Base-by-base conservation (phyloP, 2,329 filamentous ascomycete genomes). In the Sporothrix dimorphospora region DNA sequence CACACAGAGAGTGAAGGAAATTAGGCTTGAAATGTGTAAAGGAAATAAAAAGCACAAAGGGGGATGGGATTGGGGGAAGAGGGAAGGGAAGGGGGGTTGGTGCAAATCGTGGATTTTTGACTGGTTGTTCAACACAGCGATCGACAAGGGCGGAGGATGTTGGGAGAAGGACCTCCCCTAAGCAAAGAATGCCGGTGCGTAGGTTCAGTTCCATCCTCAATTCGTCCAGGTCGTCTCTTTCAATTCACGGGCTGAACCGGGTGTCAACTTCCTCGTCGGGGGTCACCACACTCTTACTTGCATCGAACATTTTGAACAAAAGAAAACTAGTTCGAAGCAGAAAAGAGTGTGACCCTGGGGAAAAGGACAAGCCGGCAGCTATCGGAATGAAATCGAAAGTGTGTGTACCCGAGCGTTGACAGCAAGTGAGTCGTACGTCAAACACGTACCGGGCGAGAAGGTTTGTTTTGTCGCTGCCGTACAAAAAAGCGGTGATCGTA, bases 81-180 rank as follows among this genome's bases (percentile, higher is more conserved):
- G 30, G 40, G 66, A 72, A 47, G 61, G 45, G 75, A 75, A 59
- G 71, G 72, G 72, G 72, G 65, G 45, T n/a, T 11, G 21, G 55
- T 63, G 34, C 8, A 47, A 47, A 38, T 66, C 47, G 47, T 34
- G 19, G n/a, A 1, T 61, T 67, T 67, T 38, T 67, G 61, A 27
- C 45, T 69, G 53, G 30, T 49, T 61, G 71, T 57, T 51, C 45
- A 27, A 63, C 72, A 59, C 40, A 61, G 59, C 57, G 42, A 59
- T 42, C 16, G 27, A 61, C 21, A 9, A 51, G 34, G 55, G 21
- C 4, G 14, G 34, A 4, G 53, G 59, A 24, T 11, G 6, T 38
- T 21, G 3, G 16, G 14, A 9, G 14, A 40, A 19, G 11, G 38
- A 45, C 34, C 21, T 47, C n/a, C 30, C 19, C 27, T 45, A 7